Percentiles rank a stretch among this genome's conserved stretches.
Evolutionary conservation across 176 grass and related monocot genomes (phyloP).

Genomic region (Triticum dicoccoides): DNA sequence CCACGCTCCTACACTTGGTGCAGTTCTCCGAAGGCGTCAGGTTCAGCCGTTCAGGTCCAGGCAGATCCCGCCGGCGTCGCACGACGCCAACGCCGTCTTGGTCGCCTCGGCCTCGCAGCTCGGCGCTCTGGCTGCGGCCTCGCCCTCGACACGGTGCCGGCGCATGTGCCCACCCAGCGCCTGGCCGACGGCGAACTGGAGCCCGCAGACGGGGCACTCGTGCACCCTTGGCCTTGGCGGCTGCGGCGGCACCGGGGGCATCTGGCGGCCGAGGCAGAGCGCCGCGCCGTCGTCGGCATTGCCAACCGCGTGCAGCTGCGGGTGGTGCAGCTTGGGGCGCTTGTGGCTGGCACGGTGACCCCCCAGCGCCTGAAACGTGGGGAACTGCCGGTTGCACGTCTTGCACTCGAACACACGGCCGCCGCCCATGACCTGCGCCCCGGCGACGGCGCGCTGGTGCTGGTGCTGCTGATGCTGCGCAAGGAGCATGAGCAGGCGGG

Average conservation of each 20-base stretch:
- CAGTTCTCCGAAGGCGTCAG: constrained; percentile 76
- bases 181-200: constrained; percentile 81
- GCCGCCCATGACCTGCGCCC: not conserved
- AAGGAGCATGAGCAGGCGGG: constrained; percentile 62
- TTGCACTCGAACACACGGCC: constrained; percentile 88
- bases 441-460: not conserved
- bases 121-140: not conserved
- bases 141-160: constrained; percentile 51
- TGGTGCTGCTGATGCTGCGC: constrained; percentile 32
- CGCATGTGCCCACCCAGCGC: constrained; percentile 92
- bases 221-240: constrained; percentile 55
- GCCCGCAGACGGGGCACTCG: constrained; percentile 75
- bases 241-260: not conserved
- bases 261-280: constrained; percentile 30
- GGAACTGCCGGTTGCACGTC: constrained; percentile 77
- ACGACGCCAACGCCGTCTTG: constrained; percentile 2
- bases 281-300: not conserved
- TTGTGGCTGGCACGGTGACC: constrained; percentile 95
- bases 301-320: not conserved
- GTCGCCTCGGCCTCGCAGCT: not conserved
- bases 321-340: constrained; percentile 25
- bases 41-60: constrained; percentile 50
- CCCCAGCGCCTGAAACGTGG: constrained; percentile 90
- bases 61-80: constrained; percentile 41
- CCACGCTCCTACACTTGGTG: constrained; percentile 45